These are phyloP conservation scores for Gentiana dahurica DNA, from an alignment of 257 asterid genomes.

Conservation along the genomic window DNA sequence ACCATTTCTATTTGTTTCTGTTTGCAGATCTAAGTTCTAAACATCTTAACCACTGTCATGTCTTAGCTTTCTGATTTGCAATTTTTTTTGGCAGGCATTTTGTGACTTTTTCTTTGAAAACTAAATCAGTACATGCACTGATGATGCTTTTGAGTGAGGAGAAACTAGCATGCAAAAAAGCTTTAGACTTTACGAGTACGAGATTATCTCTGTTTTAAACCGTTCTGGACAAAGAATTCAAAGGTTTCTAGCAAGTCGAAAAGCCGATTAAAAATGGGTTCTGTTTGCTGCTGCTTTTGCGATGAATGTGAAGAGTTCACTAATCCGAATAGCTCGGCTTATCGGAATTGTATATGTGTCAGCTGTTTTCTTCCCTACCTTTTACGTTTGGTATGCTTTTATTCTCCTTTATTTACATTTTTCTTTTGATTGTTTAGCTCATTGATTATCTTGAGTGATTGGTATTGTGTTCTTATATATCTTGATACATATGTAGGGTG, in stretches of 20 bases:
- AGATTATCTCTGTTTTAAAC: constrained; percentile 11
- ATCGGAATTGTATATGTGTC: constrained; percentile 55
- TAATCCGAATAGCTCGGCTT: constrained; percentile 51
- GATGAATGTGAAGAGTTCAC: constrained; percentile 64
- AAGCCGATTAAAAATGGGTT: constrained; percentile 51
- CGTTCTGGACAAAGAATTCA: constrained; percentile 9
- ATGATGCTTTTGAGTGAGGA: constrained; percentile 17
- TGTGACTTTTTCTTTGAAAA: no score
- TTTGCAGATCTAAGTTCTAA: no score
- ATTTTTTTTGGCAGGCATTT: no score
- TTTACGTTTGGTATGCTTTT: constrained; percentile 53
- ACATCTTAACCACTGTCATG: no score
- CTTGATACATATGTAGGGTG: no score
- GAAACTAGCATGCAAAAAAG: constrained; percentile 39
- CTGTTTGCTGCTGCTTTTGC: constrained; percentile 71
- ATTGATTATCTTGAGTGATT: neutral
- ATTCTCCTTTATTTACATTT: constrained; percentile 5
- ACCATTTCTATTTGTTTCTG: no score
- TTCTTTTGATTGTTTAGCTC: neutral
- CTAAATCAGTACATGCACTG: neutral
- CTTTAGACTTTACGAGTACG: constrained; percentile 26
- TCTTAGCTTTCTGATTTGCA: no score
- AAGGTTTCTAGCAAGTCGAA: constrained; percentile 11
- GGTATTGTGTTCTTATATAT: no score
- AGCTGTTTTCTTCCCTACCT: constrained; percentile 55